Conservation (phyloP, 164 flowering plant genomes). For the Sedum album region DNA sequence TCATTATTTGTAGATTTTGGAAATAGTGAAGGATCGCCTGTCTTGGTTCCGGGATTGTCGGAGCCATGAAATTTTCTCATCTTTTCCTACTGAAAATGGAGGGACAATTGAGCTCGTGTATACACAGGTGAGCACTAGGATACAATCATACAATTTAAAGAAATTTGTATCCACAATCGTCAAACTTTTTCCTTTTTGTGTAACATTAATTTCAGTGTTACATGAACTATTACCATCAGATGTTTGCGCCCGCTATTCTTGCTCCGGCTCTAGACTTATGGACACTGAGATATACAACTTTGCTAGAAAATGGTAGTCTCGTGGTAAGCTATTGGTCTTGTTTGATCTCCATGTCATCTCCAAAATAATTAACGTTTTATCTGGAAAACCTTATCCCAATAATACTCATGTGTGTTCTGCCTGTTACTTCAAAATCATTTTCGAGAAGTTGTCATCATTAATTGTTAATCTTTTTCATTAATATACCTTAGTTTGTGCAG, state of each 20-base stretch:
- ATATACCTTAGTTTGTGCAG: not conserved
- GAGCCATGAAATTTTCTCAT: not conserved
- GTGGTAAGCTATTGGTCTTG: not conserved
- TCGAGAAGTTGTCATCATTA: not conserved
- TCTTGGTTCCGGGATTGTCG: not conserved
- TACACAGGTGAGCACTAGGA: not conserved
- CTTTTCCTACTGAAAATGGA: not conserved
- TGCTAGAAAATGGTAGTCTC: not conserved
- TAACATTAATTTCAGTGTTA: no score
- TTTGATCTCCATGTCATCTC: no score
- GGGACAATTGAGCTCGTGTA: not conserved
- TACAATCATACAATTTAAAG: no score
- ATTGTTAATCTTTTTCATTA: not conserved
- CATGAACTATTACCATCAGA: slow-evolving; percentile 10
- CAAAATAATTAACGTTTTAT: no score
- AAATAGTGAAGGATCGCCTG: not conserved
- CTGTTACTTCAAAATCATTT: no score
- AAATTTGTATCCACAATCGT: no score
- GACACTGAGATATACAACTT: not conserved
- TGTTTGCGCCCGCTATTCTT: not conserved
- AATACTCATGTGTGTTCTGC: no score
- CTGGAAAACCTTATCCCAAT: no score
- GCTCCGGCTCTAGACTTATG: not conserved
- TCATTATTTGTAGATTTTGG: not conserved
- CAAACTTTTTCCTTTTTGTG: no score